A percentile compares a stretch with the other conserved stretches of the same genome.
These are phyloP conservation scores for Melanogaster broomeanus DNA, from an alignment of 768 basidiomycete genomes.

Conservation along the genomic window DNA sequence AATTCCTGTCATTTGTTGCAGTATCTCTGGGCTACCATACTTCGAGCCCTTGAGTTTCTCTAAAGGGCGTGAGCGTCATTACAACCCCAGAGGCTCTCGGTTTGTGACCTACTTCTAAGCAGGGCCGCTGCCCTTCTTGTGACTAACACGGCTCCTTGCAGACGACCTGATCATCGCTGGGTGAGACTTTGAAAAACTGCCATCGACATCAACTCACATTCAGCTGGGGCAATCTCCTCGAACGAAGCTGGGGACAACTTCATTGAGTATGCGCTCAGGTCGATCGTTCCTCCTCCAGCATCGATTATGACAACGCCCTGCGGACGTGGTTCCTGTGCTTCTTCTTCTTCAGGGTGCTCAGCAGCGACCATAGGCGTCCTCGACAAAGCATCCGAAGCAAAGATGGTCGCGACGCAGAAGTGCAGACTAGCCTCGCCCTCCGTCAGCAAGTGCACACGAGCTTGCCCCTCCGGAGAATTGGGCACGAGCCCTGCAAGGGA, in stretches of 20 bases:
- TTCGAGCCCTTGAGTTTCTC: slow-evolving; percentile 33
- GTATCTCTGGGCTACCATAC: slow-evolving; percentile 32
- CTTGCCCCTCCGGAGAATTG: slow-evolving; percentile 37
- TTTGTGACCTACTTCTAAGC: slow-evolving; percentile 24
- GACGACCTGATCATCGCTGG: slow-evolving; percentile 30
- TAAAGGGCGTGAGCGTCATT: slow-evolving; percentile 9
- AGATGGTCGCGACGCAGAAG: slow-evolving; percentile 51
- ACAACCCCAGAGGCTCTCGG: neutral
- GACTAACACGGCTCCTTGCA: slow-evolving; percentile 44
- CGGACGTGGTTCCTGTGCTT: slow-evolving; percentile 20
- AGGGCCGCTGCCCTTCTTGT: slow-evolving; percentile 34
- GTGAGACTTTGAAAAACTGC: neutral
- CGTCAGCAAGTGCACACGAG: slow-evolving; percentile 56
- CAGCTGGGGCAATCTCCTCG: slow-evolving; percentile 39
- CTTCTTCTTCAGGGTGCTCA: slow-evolving; percentile 21
- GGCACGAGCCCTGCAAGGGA: slow-evolving; percentile 51
- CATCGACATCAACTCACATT: slow-evolving; percentile 26
- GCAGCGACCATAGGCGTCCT: slow-evolving; percentile 16
- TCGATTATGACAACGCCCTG: slow-evolving; percentile 48
- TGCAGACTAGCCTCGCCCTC: slow-evolving; percentile 67
- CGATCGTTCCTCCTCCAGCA: slow-evolving; percentile 49
- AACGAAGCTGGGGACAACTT: slow-evolving; percentile 39
- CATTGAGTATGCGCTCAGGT: slow-evolving; percentile 45
- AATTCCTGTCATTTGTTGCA: slow-evolving; percentile 36
- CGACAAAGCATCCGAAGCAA: slow-evolving; percentile 36